Base-by-base conservation (phyloP, 805 yeast species). In the Suhomyces pyralidae region DNA sequence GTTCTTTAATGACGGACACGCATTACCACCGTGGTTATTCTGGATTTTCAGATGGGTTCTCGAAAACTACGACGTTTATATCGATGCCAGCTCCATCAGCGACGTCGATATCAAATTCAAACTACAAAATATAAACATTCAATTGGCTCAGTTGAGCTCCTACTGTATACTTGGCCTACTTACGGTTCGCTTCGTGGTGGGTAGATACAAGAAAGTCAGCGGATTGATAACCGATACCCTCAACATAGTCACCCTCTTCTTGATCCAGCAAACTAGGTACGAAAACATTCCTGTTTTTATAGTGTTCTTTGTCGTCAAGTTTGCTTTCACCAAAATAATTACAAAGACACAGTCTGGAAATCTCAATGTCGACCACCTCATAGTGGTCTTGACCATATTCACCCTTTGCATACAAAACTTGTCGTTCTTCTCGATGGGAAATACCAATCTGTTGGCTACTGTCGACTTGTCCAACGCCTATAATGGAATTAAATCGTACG, bases 391-490 rank as follows among this genome's bases (percentile, higher is more conserved):
- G 1, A 54, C 79, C 0, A 43, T 74, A 3, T 68, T 79, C 53
- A 69, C 71, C 2, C 57, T 90, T 3, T 65, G 86, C 20, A 58
- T 90, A 47, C 96, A 90, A 64, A 85, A 90, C 58, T 73, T 90
- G 42, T 72, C 91, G 0, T 94, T 93, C 65, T 94, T 89, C 71
- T 88, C 89, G 19, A 78, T 87, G 65, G 98, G 98, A 0, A 90
- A 89, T 48, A 91, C 98, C 0, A 94, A 94, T 63, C 90, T 97
- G 40, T 78, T 94, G 59, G 93, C 97, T 0, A 86, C 97, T 0
- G 84, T 94, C 20, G 97, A 93, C 61, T 76, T 94, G 22, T 83
- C 96, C 0, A 92, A 93, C 65, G 92, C 97, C 0, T 94, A 94
- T 68, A 93, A 93, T 64, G 99, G 99, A 0, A 76, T 92, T 7